These are phyloP conservation scores for Friedmanniomyces simplex DNA, from an alignment of 495 filamentous ascomycete species.

Conservation along the genomic window DNA sequence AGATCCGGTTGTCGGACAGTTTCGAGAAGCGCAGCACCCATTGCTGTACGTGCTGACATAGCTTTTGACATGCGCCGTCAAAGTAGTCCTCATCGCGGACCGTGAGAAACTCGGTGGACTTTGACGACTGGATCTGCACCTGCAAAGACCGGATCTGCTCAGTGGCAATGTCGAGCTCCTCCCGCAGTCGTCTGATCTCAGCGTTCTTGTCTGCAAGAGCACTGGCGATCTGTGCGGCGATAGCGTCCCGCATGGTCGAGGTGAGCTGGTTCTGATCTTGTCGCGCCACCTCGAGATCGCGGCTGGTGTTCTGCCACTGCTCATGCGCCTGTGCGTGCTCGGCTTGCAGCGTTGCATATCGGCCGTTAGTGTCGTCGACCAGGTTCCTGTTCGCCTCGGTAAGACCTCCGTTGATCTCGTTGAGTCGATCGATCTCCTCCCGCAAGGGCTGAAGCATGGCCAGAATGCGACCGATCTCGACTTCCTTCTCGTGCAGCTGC, in stretches of 20 bases:
- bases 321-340: conserved; percentile 43
- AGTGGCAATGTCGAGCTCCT: conserved; percentile 65
- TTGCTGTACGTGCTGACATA: conserved; percentile 87
- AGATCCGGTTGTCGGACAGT: conserved; percentile 79
- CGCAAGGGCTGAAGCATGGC: conserved; percentile 67
- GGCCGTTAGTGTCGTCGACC: conserved; percentile 53
- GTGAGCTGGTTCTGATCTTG: conserved; percentile 49
- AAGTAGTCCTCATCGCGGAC: conserved; percentile 89
- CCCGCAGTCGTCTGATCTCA: conserved; percentile 65
- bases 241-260: conserved; percentile 51
- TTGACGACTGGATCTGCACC: conserved; percentile 63
- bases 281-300: conserved; percentile 55
- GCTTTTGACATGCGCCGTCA: conserved; percentile 80
- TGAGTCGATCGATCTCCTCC: conserved; percentile 63
- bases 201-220: conserved; percentile 62
- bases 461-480: conserved; percentile 70
- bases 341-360: conserved; percentile 49
- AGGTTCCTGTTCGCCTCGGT: conserved; percentile 58
- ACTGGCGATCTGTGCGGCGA: conserved; percentile 49
- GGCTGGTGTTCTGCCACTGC: conserved; percentile 36
- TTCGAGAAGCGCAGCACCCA: conserved; percentile 97
- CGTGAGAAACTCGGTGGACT: conserved; percentile 55
- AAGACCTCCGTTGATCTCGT: conserved; percentile 63
- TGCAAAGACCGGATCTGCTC: conserved; percentile 74
- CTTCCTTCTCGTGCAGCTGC: conserved; percentile 51